phyloP scores from a whole-genome alignment of 495 filamentous ascomycete species.

The Massariosphaeria phaeospora region DNA sequence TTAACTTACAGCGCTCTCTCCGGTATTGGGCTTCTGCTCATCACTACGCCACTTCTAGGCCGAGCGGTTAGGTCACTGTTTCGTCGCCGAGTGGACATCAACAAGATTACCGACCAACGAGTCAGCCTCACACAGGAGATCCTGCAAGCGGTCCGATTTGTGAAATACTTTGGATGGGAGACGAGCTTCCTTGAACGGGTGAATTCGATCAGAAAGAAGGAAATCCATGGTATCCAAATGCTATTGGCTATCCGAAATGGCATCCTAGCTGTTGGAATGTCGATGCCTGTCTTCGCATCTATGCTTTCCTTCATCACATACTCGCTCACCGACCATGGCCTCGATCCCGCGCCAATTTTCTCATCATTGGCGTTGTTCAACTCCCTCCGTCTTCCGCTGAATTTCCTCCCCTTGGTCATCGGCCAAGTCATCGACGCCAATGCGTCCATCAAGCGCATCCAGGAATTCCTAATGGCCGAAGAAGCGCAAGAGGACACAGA shows the following conservation, averaged over 20 bases:
- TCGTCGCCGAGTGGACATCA: conserved; percentile 66
- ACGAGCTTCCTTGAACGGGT: conserved; percentile 75
- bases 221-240: conserved; percentile 74
- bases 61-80: conserved; percentile 68
- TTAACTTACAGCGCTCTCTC: conserved; percentile 81
- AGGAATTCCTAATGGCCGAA: conserved; percentile 81
- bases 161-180: conserved; percentile 97
- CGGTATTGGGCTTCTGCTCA: conserved; percentile 74
- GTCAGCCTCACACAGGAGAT: conserved; percentile 92
- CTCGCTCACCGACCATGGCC: conserved; percentile 63
- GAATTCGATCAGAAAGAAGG: conserved; percentile 61
- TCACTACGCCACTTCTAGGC: conserved; percentile 71
- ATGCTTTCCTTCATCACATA: conserved; percentile 96
- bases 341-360: conserved; percentile 76
- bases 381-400: conserved; percentile 79
- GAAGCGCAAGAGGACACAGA: conserved; percentile 72
- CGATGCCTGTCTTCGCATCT: conserved; percentile 80
- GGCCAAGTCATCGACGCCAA: conserved; percentile 84
- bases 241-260: conserved; percentile 76
- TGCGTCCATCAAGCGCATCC: conserved; percentile 74
- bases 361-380: conserved; percentile 94
- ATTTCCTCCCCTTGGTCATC: conserved; percentile 80
- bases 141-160: conserved; percentile 81
- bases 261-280: conserved; percentile 70
- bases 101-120: conserved; percentile 86